Evolutionary conservation across 2,329 filamentous ascomycete genomes (phyloP).

Genomic region (Pestalotiopsis sp.): DNA sequence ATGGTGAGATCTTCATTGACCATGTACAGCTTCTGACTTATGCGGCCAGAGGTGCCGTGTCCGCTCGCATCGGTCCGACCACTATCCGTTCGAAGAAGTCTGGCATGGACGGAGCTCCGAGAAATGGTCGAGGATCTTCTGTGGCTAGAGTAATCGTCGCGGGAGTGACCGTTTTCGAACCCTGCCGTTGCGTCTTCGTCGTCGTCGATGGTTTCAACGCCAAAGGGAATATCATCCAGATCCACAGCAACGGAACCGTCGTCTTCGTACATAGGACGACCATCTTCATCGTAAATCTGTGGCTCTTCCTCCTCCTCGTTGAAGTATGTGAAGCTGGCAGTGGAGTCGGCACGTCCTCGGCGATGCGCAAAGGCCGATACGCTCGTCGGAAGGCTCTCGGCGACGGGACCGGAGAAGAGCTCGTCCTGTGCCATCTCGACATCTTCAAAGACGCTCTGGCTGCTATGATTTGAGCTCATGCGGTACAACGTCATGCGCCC

Average conservation of each 20-base stretch:
- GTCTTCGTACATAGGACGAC: constrained; percentile 37
- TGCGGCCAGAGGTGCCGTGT: constrained; percentile 59
- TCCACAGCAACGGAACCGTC: constrained; percentile 31
- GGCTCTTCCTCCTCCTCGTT: constrained; percentile 68
- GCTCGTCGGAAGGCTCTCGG: constrained; percentile 94
- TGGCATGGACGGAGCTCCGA: constrained; percentile 57
- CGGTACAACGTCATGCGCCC: constrained; percentile 55
- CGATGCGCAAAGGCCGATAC: constrained; percentile 90
- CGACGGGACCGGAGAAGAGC: constrained; percentile 89
- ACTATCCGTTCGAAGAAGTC: constrained; percentile 74
- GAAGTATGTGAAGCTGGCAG: constrained; percentile 87
- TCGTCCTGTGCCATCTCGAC: constrained; percentile 99
- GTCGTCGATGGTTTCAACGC: constrained; percentile 21
- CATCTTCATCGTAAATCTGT: constrained; percentile 41
- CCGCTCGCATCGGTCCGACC: constrained; percentile 68
- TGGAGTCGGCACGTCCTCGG: constrained; percentile 79
- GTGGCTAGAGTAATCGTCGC: constrained; percentile 52
- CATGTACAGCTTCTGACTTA: constrained; percentile 91
- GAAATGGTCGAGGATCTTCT: constrained; percentile 66
- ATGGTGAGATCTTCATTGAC: constrained; percentile 92
- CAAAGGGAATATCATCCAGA: constrained; percentile 35
- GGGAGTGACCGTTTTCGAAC: constrained; percentile 41
- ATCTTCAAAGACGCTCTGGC: constrained; percentile 83
- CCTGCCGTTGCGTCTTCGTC: constrained; percentile 39
- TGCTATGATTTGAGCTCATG: constrained; percentile 71